These are phyloP conservation scores for Amesomyces nigricolor DNA, from an alignment of 2,329 filamentous ascomycete genomes.

Conservation along the genomic window DNA sequence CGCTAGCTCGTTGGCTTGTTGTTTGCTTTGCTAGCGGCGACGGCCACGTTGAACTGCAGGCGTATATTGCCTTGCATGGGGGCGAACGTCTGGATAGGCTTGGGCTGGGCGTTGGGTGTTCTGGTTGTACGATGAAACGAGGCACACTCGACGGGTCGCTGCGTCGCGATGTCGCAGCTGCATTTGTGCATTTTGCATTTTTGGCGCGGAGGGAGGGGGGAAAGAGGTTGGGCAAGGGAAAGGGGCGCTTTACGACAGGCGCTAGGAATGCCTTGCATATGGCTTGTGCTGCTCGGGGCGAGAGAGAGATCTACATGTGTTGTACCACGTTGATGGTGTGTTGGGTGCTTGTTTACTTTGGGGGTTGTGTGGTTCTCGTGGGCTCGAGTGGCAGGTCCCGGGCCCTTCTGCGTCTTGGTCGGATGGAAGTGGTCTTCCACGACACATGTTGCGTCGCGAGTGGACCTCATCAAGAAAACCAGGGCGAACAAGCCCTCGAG, in stretches of 20 bases:
- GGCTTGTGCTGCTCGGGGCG: background rate
- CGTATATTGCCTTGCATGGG: slow-evolving; percentile 21
- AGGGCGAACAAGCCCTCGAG: background rate
- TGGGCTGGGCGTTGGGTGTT: background rate
- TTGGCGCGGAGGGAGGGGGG: too few relatives aligned
- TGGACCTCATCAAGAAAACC: background rate
- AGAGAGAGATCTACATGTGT: background rate
- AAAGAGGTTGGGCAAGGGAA: slow-evolving; percentile 4
- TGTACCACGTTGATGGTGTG: slow-evolving; percentile 1
- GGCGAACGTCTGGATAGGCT: slow-evolving; percentile 15
- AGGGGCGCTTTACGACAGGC: background rate
- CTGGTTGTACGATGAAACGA: slow-evolving; percentile 12
- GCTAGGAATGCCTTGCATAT: slow-evolving; percentile 13
- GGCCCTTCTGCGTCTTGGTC: too few relatives aligned
- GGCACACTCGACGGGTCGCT: slow-evolving; percentile 9
- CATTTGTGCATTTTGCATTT: slow-evolving; percentile 7
- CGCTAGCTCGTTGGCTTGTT: background rate
- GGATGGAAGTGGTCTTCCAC: too few relatives aligned
- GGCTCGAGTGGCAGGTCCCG: too few relatives aligned
- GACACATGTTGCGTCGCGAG: too few relatives aligned
- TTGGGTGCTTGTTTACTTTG: slow-evolving; percentile 6
- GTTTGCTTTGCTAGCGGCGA: slow-evolving; percentile 14
- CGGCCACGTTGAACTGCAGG: slow-evolving; percentile 19
- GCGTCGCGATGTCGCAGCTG: slow-evolving; percentile 14
- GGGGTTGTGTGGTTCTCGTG: slow-evolving; percentile 1